Evolutionary conservation across 2,329 filamentous ascomycete species (phyloP).

Genomic region (Phyllosticta citriasiana): DNA sequence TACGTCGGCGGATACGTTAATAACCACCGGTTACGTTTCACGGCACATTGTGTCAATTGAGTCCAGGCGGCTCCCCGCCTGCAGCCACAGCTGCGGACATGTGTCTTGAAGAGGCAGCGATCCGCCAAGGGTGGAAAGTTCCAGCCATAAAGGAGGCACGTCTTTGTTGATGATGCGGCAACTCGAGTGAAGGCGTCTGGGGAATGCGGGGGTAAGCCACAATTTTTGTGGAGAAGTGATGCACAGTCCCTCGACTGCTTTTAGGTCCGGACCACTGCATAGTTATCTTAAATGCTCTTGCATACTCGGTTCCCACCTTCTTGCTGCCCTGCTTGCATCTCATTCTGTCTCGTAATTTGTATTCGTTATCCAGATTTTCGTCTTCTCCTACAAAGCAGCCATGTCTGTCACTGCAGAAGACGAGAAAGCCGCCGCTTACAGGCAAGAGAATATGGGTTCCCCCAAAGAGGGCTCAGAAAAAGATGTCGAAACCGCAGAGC

Average conservation of each 20-base stretch:
- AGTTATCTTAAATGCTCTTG: background rate
- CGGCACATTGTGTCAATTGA: background rate
- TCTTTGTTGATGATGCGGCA: background rate
- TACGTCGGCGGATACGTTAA: background rate
- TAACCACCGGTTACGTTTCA: background rate
- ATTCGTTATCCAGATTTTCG: background rate
- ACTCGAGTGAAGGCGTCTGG: background rate
- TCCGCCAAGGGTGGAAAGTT: constrained; percentile 1
- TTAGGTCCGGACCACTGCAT: background rate
- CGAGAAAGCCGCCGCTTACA: background rate
- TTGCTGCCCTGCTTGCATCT: background rate
- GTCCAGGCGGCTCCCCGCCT: constrained; percentile 1
- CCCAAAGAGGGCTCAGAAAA: background rate
- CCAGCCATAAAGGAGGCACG: constrained; percentile 4
- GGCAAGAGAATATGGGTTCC: background rate
- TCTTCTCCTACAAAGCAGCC: background rate
- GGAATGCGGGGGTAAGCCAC: background rate
- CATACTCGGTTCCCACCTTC: background rate
- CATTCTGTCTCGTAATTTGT: background rate
- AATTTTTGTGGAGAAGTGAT: background rate
- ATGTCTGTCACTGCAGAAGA: constrained; percentile 3
- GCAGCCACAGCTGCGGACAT: background rate
- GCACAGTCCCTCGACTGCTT: background rate
- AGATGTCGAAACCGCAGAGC: background rate
- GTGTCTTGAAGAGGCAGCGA: constrained; percentile 1